Evolutionary conservation across 2,329 filamentous ascomycete genomes (phyloP).

Genomic region (Venturia pyrina): DNA sequence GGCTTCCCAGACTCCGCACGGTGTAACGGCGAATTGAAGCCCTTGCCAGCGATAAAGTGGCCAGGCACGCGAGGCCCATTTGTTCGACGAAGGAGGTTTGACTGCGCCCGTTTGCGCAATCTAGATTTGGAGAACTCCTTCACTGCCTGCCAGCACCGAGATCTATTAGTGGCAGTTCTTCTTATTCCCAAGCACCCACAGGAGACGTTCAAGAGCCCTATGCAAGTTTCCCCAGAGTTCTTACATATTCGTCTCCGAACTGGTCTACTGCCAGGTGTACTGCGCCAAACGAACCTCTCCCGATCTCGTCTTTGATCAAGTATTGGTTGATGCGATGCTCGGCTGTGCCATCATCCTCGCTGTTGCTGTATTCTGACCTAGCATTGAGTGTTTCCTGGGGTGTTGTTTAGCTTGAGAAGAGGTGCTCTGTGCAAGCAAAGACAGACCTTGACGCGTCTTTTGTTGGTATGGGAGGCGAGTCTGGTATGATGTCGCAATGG

Average conservation of each 20-base stretch:
- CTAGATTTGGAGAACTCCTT: slow-evolving; percentile 96
- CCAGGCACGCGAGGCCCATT: slow-evolving; percentile 44
- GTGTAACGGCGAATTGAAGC: slow-evolving; percentile 55
- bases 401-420: not conserved
- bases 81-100: slow-evolving; percentile 66
- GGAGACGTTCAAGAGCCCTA: slow-evolving; percentile 1
- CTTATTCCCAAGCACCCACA: not conserved
- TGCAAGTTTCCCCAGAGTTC: slow-evolving; percentile 21
- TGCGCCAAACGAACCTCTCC: slow-evolving; percentile 88
- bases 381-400: slow-evolving; percentile 82
- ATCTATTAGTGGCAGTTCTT: slow-evolving; percentile 18
- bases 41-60: slow-evolving; percentile 39
- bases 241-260: slow-evolving; percentile 85
- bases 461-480: slow-evolving; percentile 45
- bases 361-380: slow-evolving; percentile 74
- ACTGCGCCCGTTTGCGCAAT: slow-evolving; percentile 80
- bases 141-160: slow-evolving; percentile 54
- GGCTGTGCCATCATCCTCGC: slow-evolving; percentile 68
- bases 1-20: slow-evolving; percentile 36
- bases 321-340: slow-evolving; percentile 94
- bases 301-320: slow-evolving; percentile 86
- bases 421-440: not conserved
- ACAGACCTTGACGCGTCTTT: slow-evolving; percentile 49
- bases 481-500: slow-evolving; percentile 57
- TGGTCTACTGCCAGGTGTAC: slow-evolving; percentile 88